Base-by-base conservation (phyloP, 352 stramenopile species). In the Phytophthora kernoviae region DNA sequence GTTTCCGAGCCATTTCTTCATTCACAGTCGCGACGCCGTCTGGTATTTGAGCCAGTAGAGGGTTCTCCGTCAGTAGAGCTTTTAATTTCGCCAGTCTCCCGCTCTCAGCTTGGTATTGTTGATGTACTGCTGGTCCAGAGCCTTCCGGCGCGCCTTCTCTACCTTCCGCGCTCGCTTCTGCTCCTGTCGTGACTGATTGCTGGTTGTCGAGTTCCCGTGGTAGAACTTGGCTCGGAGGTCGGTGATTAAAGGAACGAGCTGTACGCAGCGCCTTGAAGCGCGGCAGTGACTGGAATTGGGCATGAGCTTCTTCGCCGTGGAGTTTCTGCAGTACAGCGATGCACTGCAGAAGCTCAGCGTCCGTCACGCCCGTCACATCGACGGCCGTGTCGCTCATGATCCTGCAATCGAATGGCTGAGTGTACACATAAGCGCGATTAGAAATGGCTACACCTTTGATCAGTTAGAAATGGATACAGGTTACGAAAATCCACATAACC, bases 31-130 rank as follows among this genome's bases (percentile, higher is more conserved):
- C 61, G 2, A 75, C 74, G 41, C 84, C 84, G 39, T 94, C 84
- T 0, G 84, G 81, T 0, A 93, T 79, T 22, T 87, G 71, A 7
- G 81, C 70, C 8, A 91, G 58, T 48, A 82, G 59, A n/a, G 81
- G 79, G 36, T 89, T 86, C 27, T 76, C 63, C 11, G 66, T 51
- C 37, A 81, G 87, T n/a, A 93, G 65, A 26, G 65, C 73, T 26
- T 73, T 65, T 18, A 94, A 55, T 15, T 72, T 62, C 27, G 80
- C 75, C 24, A 92, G 51, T 4, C 85, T 68, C 52, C 78, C 6
- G 79, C 77, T 14, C 85, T 81, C 46, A 94, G 65, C 70, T 81
- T 79, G 15, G 85, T 92, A 55, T 90, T 91, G 64, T 93, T 91
- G 46, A 93, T 81, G 52, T 80, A 89, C 67, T 90, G 73, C 66